phyloP scores from a whole-genome alignment of 441 rosid species.

The Adansonia madagascariensis region DNA sequence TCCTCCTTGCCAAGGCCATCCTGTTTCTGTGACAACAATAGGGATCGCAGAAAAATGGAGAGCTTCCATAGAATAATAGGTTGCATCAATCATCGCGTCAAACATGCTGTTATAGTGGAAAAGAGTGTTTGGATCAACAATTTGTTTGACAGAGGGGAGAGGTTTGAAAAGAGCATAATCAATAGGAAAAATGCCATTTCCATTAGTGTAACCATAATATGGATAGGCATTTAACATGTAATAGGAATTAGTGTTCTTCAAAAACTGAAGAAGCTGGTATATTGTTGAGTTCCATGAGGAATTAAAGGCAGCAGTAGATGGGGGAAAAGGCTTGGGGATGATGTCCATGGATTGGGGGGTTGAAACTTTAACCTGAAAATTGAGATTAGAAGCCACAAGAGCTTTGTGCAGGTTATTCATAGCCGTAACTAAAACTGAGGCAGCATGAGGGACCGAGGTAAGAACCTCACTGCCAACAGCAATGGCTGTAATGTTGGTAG shows the following conservation, averaged over 20 bases:
- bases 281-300: constrained; percentile 75
- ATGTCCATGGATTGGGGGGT: constrained; percentile 80
- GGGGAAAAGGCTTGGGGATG: constrained; percentile 90
- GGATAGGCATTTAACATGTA: constrained; percentile 94
- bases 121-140: constrained; percentile 95
- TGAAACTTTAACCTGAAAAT: constrained; percentile 76
- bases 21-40: constrained; percentile 82
- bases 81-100: constrained; percentile 96
- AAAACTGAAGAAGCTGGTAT: constrained; percentile 80
- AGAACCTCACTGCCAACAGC: constrained; percentile 95
- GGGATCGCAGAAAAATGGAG: constrained; percentile 70
- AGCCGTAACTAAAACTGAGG: constrained; percentile 70
- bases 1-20: constrained; percentile 90
- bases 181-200: constrained; percentile 74
- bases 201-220: constrained; percentile 81
- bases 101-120: constrained; percentile 90
- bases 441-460: constrained; percentile 69
- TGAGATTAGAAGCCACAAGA: constrained; percentile 79
- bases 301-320: constrained; percentile 80
- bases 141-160: constrained; percentile 83
- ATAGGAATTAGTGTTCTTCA: constrained; percentile 79
- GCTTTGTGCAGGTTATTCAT: constrained; percentile 85
- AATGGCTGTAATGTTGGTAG: constrained; percentile 85
- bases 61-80: constrained; percentile 81
- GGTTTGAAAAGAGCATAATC: constrained; percentile 81